These are phyloP conservation scores for Talaromyces verruculosus DNA, from an alignment of 2,329 filamentous ascomycete genomes.

Conservation along the genomic window DNA sequence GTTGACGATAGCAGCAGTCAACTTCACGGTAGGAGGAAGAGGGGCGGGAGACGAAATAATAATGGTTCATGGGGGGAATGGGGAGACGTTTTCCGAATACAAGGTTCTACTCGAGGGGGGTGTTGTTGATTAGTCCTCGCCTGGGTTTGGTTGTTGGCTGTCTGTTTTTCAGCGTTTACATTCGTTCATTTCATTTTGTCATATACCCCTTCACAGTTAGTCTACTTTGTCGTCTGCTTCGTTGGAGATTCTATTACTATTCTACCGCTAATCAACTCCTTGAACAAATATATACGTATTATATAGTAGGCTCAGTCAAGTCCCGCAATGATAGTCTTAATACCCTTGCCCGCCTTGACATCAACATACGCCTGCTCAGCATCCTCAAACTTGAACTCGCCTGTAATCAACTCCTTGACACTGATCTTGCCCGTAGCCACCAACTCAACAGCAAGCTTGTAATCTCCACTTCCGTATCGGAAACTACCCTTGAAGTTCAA, in stretches of 20 bases:
- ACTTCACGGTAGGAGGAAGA: constrained; percentile 37
- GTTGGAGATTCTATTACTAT: not conserved
- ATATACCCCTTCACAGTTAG: constrained; percentile 17
- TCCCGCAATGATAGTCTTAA: constrained; percentile 50
- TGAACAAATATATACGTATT: not conserved
- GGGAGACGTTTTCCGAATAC: constrained; percentile 51
- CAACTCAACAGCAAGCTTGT: constrained; percentile 76
- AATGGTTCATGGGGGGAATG: constrained; percentile 46
- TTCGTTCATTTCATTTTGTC: constrained; percentile 6
- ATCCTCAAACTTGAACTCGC: constrained; percentile 72
- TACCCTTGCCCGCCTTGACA: constrained; percentile 74
- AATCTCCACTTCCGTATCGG: constrained; percentile 85
- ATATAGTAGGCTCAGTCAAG: constrained; percentile 26
- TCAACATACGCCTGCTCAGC: constrained; percentile 85
- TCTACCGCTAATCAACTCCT: constrained; percentile 6
- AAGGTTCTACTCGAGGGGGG: constrained; percentile 37
- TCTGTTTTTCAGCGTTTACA: constrained; percentile 4
- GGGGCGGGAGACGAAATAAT: constrained; percentile 26
- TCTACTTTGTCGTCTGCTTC: constrained; percentile 14
- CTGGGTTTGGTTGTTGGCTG: too few species aligned
- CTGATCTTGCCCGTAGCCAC: constrained; percentile 69
- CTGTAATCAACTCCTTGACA: constrained; percentile 76
- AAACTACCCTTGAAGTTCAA: constrained; percentile 84
- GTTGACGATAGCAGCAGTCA: constrained; percentile 43
- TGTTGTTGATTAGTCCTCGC: constrained; percentile 45